These are phyloP conservation scores for Syncephalis plumigaleata DNA, from an alignment of 371 early-diverging fungal species.

Conservation along the genomic window DNA sequence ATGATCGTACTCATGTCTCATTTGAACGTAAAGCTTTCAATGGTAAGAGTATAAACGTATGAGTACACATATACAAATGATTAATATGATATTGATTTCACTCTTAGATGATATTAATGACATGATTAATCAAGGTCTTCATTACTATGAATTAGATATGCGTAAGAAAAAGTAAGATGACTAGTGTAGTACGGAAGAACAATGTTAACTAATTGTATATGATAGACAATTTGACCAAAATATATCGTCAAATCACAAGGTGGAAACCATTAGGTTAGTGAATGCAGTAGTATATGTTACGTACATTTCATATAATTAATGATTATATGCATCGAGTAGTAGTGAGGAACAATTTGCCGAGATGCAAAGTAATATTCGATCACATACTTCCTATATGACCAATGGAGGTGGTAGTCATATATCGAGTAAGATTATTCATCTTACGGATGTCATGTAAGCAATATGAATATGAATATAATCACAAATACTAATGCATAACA, in stretches of 20 bases:
- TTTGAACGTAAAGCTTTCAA: slow-evolving; percentile 70
- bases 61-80: not conserved
- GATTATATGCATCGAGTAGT: no score
- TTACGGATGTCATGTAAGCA: no score
- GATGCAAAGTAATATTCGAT: slow-evolving; percentile 15
- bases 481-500: no score
- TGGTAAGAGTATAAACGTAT: not conserved
- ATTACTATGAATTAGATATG: slow-evolving; percentile 70
- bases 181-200: not conserved
- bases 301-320: no score
- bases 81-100: not conserved
- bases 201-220: not conserved
- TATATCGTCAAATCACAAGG: slow-evolving; percentile 9
- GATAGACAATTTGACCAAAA: slow-evolving; percentile 11
- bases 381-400: slow-evolving; percentile 3
- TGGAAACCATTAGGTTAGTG: slow-evolving; percentile 30
- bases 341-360: slow-evolving; percentile 42
- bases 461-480: no score
- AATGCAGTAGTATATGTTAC: no score
- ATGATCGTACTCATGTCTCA: slow-evolving; percentile 47
- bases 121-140: slow-evolving; percentile 89
- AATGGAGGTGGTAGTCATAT: not conserved
- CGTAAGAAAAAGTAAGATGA: slow-evolving; percentile 15
- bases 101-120: slow-evolving; percentile 58
- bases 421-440: not conserved